These are phyloP conservation scores for Melanomma pulvis-pyrius DNA, from an alignment of 495 filamentous ascomycete species.

Conservation along the genomic window DNA sequence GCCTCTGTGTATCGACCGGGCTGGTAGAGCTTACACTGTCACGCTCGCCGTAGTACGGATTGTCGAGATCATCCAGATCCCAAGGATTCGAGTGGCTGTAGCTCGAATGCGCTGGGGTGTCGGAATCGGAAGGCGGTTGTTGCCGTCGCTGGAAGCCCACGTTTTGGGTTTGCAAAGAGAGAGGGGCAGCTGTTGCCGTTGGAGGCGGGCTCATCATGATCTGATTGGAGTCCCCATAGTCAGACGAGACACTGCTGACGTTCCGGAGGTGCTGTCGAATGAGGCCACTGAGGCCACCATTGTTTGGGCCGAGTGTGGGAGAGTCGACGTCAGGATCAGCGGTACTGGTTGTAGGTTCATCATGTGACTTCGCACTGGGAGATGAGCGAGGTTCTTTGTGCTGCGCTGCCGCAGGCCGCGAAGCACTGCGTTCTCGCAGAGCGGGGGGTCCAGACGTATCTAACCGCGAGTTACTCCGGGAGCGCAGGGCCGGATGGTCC, in stretches of 20 bases:
- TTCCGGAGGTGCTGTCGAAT: constrained; percentile 84
- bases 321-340: constrained; percentile 60
- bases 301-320: constrained; percentile 72
- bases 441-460: constrained; percentile 7
- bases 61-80: constrained; percentile 55
- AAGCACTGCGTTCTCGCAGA: constrained; percentile 14
- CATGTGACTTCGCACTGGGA: background rate
- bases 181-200: constrained; percentile 12
- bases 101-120: constrained; percentile 45
- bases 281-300: constrained; percentile 74
- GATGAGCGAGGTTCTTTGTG: constrained; percentile 1
- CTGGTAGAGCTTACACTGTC: constrained; percentile 40
- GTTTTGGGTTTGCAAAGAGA: constrained; percentile 30
- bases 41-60: constrained; percentile 47
- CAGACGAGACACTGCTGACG: constrained; percentile 78
- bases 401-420: background rate
- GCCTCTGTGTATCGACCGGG: constrained; percentile 28
- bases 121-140: constrained; percentile 38
- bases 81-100: constrained; percentile 57
- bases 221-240: constrained; percentile 58
- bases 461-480: constrained; percentile 26
- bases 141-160: constrained; percentile 22
- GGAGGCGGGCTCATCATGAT: constrained; percentile 21
- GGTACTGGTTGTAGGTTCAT: constrained; percentile 34
- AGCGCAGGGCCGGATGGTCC: constrained; percentile 34